A percentile compares a stretch with the other conserved stretches of the same genome.
Conservation (phyloP, 352 stramenopile species). For the Phytopythium mirpurense region DNA sequence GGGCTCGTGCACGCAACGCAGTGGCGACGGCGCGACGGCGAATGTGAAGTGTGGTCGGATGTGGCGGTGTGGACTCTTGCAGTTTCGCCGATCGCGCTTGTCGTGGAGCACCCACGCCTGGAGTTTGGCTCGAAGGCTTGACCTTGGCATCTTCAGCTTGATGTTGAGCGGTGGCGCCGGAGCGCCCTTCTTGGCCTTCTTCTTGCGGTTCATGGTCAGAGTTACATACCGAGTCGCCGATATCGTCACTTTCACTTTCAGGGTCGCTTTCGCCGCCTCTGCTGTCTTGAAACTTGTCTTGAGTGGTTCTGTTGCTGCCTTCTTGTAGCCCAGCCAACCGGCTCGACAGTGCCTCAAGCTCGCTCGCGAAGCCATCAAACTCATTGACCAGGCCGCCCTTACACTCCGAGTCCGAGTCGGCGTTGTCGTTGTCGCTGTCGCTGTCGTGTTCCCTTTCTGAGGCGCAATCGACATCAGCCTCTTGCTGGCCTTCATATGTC, state of each 20-base stretch:
- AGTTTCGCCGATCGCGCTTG: not conserved
- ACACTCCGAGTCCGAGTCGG: not conserved
- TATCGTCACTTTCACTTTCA: not conserved
- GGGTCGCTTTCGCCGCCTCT: too few species aligned
- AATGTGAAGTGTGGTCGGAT: not conserved
- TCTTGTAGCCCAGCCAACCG: not conserved
- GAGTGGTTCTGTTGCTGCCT: too few species aligned
- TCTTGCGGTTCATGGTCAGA: too few species aligned
- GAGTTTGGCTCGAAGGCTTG: not conserved
- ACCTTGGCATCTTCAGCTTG: too few species aligned
- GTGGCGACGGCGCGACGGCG: not conserved
- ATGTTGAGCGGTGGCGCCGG: too few species aligned
- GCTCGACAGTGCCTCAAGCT: conserved; percentile 13
- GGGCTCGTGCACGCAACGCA: not conserved
- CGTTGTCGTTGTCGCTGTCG: not conserved
- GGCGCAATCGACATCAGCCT: too few species aligned
- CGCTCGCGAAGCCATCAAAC: conserved; percentile 20
- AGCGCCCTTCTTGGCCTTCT: too few species aligned
- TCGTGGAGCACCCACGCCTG: not conserved
- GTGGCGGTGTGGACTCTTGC: not conserved
- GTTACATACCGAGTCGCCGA: too few species aligned
- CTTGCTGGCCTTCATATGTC: too few species aligned
- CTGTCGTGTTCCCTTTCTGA: too few species aligned
- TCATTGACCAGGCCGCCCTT: conserved; percentile 15
- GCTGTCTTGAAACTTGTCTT: not conserved